Evolutionary conservation across 495 filamentous ascomycete species (phyloP), one percentile per base, ranked within the genome.

Genomic region (Darksidea phi): DNA sequence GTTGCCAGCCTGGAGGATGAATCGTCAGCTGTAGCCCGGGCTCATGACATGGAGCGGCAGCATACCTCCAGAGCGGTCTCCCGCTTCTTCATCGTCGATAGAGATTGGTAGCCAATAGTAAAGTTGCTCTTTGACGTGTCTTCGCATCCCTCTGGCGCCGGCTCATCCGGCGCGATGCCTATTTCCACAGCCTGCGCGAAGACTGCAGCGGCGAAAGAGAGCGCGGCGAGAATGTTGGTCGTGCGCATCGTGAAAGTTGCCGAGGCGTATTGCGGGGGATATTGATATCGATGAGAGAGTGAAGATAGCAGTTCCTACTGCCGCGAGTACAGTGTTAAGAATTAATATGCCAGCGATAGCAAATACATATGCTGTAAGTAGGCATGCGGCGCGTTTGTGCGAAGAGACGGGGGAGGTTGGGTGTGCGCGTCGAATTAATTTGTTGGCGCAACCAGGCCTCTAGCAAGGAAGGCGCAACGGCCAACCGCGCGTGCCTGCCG

Each of bases 1-100:
- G 0, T 23, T 36, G 2, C 26, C 20, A 42, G 51, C 52, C 66
- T 68, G 45, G 12, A 15, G 10, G 54, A 6, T 41, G n/a, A n/a
- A n/a, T n/a, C n/a, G 15, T 43, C 13, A 20, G 18, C 13, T 6
- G 5, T 43, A 4, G 41, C 41, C 41, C 13, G 18, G 41, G 5
- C 6, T 15, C 5, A 43, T 15, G 5, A 43, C 18, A 20, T 3
- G 5, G 3, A 43, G 41, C 5, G 41, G 3, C 4, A 15, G 18
- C 41, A 20, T 43, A 43, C 41, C 41, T 43, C 41, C 3, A 20
- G 15, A 20, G 41, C 41, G 15, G 41, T 6, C 41, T 43, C 41
- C 18, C 41, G 41, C 41, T 43, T 43, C 28, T 10, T 32, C 28
- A 32, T 43, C 41, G 41, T 43, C 28, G 41, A 43, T 6, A 20